Conservation (phyloP, 2,329 filamentous ascomycete species). For the Drechslerella stenobrocha region DNA sequence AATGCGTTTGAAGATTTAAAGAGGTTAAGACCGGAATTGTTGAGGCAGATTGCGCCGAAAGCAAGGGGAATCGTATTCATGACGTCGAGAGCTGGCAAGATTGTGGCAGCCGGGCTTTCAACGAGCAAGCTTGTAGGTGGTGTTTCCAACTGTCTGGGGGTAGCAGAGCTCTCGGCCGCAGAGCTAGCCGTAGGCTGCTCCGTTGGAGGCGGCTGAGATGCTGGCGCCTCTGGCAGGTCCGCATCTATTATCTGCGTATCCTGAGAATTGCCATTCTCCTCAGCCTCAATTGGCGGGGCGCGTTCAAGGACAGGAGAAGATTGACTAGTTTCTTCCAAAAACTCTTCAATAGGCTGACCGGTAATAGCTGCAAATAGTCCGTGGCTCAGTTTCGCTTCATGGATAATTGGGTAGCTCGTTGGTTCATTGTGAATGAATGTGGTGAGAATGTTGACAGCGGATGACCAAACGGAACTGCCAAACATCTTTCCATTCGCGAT, state of each 20-base stretch:
- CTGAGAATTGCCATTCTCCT: conserved; percentile 32
- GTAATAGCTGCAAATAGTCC: conserved; percentile 83
- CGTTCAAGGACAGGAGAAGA: conserved; percentile 29
- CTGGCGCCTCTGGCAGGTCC: conserved; percentile 26
- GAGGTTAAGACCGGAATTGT: conserved; percentile 80
- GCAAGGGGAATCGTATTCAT: conserved; percentile 84
- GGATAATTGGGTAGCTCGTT: conserved; percentile 93
- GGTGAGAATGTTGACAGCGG: conserved; percentile 85
- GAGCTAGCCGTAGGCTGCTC: conserved; percentile 5
- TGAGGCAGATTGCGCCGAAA: conserved; percentile 90
- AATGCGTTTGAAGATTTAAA: conserved; percentile 82
- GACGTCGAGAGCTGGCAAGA: conserved; percentile 84
- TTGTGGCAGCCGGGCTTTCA: conserved; percentile 65
- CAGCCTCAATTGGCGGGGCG: conserved; percentile 19
- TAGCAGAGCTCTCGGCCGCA: conserved; percentile 13
- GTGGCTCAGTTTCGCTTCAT: conserved; percentile 86
- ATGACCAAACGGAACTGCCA: conserved; percentile 94
- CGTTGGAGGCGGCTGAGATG: conserved; percentile 16
- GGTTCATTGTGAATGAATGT: conserved; percentile 99
- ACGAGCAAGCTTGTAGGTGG: conserved; percentile 22
- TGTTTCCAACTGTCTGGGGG: conserved; percentile 24
- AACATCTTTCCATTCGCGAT: conserved; percentile 78
- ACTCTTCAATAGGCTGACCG: conserved; percentile 53
- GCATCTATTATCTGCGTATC: conserved; percentile 46
- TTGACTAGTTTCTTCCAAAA: conserved; percentile 25